Conservation (phyloP, 2,329 filamentous ascomycete species). For the Sarocladium oryzae region DNA sequence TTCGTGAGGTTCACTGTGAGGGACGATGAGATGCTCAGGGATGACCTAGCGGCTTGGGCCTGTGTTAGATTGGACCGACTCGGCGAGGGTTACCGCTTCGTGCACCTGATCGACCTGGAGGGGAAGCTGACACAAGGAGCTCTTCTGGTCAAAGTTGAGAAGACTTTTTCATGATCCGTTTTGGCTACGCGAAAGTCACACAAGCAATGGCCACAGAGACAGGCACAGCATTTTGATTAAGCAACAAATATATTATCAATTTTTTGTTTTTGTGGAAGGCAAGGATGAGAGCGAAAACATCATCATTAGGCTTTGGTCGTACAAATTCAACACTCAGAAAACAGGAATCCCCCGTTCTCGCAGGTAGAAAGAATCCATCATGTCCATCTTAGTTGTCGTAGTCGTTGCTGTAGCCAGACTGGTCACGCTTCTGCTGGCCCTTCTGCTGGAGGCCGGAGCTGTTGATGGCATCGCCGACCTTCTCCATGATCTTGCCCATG, state of each 20-base stretch:
- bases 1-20: constrained; percentile 81
- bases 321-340: too few species aligned
- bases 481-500: constrained; percentile 52
- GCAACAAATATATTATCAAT: too few species aligned
- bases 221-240: too few species aligned
- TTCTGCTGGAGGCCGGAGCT: constrained; percentile 41
- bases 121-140: constrained; percentile 61
- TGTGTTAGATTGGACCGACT: constrained; percentile 81
- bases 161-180: constrained; percentile 34
- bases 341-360: too few species aligned
- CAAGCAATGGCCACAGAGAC: too few species aligned
- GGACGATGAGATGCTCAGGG: constrained; percentile 72
- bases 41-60: constrained; percentile 80
- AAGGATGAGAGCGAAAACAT: background rate
- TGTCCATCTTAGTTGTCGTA: constrained; percentile 17
- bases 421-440: constrained; percentile 44
- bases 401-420: constrained; percentile 15
- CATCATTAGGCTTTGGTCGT: background rate
- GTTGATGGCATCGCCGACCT: constrained; percentile 43
- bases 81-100: constrained; percentile 66
- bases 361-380: too few species aligned
- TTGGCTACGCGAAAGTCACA: too few species aligned
- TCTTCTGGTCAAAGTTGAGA: constrained; percentile 68
- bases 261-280: too few species aligned
- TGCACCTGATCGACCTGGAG: constrained; percentile 66